phyloP scores from a whole-genome alignment of 2,329 filamentous ascomycete genomes.

The Pseudogymnoascus pannorum region DNA sequence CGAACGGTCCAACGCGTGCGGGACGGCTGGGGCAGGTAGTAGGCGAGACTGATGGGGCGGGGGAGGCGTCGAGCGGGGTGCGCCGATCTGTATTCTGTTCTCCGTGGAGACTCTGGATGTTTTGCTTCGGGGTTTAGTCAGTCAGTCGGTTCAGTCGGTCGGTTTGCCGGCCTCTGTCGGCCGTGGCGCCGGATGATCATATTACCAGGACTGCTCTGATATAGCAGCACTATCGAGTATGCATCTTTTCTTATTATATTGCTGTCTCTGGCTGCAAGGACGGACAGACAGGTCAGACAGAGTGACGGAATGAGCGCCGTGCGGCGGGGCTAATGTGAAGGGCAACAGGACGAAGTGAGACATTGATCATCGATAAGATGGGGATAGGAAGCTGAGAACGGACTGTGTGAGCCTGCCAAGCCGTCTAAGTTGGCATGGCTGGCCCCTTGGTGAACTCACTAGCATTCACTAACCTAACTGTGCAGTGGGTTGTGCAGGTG shows the following conservation, averaged over 20 bases:
- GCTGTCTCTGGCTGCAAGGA: neutral
- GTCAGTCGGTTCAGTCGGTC: neutral
- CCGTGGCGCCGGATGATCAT: neutral
- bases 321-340: neutral
- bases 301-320: constrained; percentile 1
- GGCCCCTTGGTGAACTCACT: neutral
- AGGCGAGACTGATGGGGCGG: constrained; percentile 1
- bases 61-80: constrained; percentile 1
- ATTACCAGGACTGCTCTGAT: neutral
- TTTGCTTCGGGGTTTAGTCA: neutral
- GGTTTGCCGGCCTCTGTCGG: neutral
- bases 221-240: neutral
- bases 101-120: neutral
- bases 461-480: neutral
- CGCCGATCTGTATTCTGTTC: constrained; percentile 1
- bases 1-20: neutral
- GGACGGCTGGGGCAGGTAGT: neutral
- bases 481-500: neutral
- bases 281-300: neutral
- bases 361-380: constrained; percentile 1
- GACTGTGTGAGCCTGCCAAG: neutral
- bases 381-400: constrained; percentile 7
- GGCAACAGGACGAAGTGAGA: constrained; percentile 5
- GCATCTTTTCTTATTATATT: neutral
- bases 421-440: neutral